Conservation (phyloP, 2,329 filamentous ascomycete species). For the Dactylellina sp. region DNA sequence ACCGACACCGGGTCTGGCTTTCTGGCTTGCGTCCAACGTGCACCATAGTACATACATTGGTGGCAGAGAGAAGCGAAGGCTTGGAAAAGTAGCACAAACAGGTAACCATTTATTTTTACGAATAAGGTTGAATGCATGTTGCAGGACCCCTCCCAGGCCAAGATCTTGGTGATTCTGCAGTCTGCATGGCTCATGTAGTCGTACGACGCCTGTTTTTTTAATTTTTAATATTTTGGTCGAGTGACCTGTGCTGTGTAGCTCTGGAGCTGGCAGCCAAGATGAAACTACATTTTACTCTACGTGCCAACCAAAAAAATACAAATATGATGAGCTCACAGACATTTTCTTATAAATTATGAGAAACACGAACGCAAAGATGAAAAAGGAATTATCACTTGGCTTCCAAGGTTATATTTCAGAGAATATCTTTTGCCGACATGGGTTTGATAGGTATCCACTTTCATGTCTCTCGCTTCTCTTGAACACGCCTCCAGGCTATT, state of each 20-base stretch:
- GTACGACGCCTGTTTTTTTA: background rate
- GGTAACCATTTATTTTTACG: background rate
- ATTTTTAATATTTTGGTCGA: too few species aligned
- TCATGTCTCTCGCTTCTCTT: constrained; percentile 38
- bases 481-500: constrained; percentile 3
- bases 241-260: background rate
- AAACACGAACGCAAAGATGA: background rate
- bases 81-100: background rate
- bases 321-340: background rate
- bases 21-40: background rate
- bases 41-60: too few species aligned
- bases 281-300: background rate
- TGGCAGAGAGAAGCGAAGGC: constrained; percentile 5
- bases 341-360: background rate
- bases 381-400: too few species aligned
- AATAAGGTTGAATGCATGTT: constrained; percentile 28
- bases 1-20: background rate
- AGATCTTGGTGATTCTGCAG: constrained; percentile 1
- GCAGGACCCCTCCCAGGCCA: constrained; percentile 3
- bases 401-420: too few species aligned
- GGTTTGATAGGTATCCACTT: constrained; percentile 14
- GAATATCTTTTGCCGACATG: too few species aligned
- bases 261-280: background rate
- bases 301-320: too few species aligned
- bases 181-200: background rate